Base-by-base conservation (phyloP, 108 stramenopile species). In the Chaetoceros muelleri region DNA sequence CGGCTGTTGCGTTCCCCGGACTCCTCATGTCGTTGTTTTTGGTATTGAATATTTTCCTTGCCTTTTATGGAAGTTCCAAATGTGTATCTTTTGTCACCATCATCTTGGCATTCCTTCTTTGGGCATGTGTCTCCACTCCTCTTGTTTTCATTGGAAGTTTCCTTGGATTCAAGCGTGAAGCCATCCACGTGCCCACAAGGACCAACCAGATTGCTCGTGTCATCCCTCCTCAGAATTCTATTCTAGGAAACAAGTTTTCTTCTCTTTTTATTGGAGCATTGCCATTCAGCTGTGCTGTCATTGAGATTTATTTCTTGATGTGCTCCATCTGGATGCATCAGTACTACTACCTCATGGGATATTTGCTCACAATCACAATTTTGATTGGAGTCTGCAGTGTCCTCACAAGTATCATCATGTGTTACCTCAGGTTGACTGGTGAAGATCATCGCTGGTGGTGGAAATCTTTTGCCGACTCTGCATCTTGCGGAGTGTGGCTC, bases 371-470 rank as follows among this genome's bases (percentile, higher is more conserved):
- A 3, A 95, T 98, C 10, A 65, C 92, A 24, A n/a, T 94, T 57
- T 97, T 98, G 64, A 78, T 99, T 8, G 67, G 70, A 2, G 83
- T 92, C 3, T 97, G 96, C 18, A 95, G 95, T 70, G 94, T 96
- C 1, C 90, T 95, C 72, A 95, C 97, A 16, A 64, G 93, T 23
- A 90, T 98, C 63, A 96, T 98, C 18, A 72, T 98, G 79, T 82
- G 80, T 66, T 99, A 99, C 83, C 85, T 99, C 53, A 96, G 98
- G 85, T 80, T 99, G 19, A 95, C 95, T 59, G 74, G 70, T 10
- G 98, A 99, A 73, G 96, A 99, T 68, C 93, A 97, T 75, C 81
- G 85, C 64, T 99, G 98, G 98, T 98, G 96, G 96, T 99, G 98
- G 98, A 90, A 91, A 31, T 93, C 92, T 3, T 96, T 98, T 74